phyloP scores from a whole-genome alignment of 176 grass and related monocot genomes.

The Olyra latifolia region DNA sequence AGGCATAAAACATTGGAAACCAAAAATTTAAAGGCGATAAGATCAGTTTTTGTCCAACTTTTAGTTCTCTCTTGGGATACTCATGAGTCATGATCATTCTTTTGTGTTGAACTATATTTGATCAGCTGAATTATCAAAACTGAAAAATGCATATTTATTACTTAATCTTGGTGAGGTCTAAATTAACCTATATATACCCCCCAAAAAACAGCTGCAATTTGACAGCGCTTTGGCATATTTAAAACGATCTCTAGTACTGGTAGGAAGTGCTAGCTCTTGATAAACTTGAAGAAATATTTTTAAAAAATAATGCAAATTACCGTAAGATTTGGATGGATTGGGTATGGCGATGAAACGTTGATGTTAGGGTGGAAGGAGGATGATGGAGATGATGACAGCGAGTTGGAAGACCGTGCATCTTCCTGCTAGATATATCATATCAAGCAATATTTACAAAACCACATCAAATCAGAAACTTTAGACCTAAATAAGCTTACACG shows the following conservation, averaged over 20 bases:
- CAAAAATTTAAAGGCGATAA: background rate
- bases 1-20: background rate
- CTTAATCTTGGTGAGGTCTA: background rate
- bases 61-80: background rate
- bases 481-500: background rate
- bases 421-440: slow-evolving; percentile 36
- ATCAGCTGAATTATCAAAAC: background rate
- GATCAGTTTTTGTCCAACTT: background rate
- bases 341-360: slow-evolving; percentile 30
- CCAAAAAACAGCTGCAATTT: background rate
- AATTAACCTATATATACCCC: background rate
- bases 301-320: slow-evolving; percentile 11
- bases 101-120: background rate
- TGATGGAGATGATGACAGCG: slow-evolving; percentile 28
- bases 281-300: background rate
- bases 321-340: slow-evolving; percentile 39
- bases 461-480: slow-evolving; percentile 30
- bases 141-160: background rate
- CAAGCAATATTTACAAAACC: background rate
- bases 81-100: background rate
- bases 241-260: background rate
- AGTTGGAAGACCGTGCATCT: slow-evolving; percentile 27
- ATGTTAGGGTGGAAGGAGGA: slow-evolving; percentile 32
- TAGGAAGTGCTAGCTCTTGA: background rate
- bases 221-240: background rate